phyloP scores from a whole-genome alignment of 805 yeast genomes.

The Dipodascus albidus region DNA sequence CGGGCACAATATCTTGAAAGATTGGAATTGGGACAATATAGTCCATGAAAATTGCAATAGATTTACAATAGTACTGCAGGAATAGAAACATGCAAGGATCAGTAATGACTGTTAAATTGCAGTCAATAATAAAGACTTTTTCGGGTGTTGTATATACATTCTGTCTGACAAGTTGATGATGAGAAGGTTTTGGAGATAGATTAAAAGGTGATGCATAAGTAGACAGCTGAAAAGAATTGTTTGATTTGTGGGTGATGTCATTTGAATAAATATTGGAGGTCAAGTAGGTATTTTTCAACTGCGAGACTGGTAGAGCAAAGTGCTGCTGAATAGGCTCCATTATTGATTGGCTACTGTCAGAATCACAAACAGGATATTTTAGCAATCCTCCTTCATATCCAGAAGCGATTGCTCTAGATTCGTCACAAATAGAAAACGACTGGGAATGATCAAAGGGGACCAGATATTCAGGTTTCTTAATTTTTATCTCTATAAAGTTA shows the following conservation, averaged over 20 bases:
- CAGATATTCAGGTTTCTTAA: not conserved
- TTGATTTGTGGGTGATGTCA: not conserved
- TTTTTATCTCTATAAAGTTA: slow-evolving; percentile 10
- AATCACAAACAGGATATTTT: not conserved
- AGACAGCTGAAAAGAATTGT: not conserved
- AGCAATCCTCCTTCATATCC: slow-evolving; percentile 2
- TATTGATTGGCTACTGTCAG: not conserved
- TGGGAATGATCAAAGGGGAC: not conserved
- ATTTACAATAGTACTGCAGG: slow-evolving; percentile 1
- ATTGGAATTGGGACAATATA: slow-evolving; percentile 1
- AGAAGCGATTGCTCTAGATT: slow-evolving; percentile 5
- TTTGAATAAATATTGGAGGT: not conserved
- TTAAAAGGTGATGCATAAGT: not conserved
- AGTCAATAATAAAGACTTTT: not conserved
- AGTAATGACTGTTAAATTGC: not conserved
- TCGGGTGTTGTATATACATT: not conserved
- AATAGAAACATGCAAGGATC: slow-evolving; percentile 2
- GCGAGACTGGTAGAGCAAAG: slow-evolving; percentile 1
- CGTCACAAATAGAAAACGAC: slow-evolving; percentile 3
- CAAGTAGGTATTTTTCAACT: not conserved
- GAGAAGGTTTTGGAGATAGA: not conserved
- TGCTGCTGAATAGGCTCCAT: slow-evolving; percentile 1
- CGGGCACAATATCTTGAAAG: slow-evolving; percentile 3
- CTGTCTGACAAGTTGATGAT: not conserved
- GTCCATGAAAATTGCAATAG: slow-evolving; percentile 3